Base-by-base conservation (phyloP, 2,329 filamentous ascomycete species). In the Scedosporium apiospermum region DNA sequence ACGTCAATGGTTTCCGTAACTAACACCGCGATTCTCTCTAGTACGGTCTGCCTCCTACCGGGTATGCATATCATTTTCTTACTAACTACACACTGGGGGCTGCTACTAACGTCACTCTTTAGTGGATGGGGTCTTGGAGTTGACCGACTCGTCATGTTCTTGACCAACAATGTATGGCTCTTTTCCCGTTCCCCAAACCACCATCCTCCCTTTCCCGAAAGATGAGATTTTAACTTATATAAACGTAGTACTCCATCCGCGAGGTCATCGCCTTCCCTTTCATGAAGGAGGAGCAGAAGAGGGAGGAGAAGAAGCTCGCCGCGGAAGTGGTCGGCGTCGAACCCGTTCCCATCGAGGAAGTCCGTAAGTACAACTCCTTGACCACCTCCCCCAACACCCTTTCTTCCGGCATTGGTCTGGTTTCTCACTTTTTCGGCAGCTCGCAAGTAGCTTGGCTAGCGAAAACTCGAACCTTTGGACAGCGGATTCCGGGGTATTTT, bases 241-340 rank as follows among this genome's bases (percentile, higher is more conserved):
- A 60, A 27, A 23, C 9, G 14, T 21, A 61, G 59, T 76, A 96
- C 80, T 90, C 86, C 69, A 99, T 99, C 75, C 93, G 95, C 77
- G 95, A 99, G 77, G 93, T 98, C 3, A 78, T 98, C 66, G 87
- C 93, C 7, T 99, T 99, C 86, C 95, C 95, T 10, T 93, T 97
- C 79, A 96, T 99, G 91, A 96, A 96, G 85, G 90, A 93, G 60
- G 89, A 93, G 71, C 60, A 61, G 60, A 61, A 57, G 78, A 81
- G 73, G 63, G 63, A 49, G 44, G 72, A 75, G 65, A 75, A 76
- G 67, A 78, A 79, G 72, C 69, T 75, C 64, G 76, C 85, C 12
- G 87, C 85, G 2, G 87, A 90, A 75, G 80, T 87, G 62, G 83
- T 80, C 34, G 84, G 79, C 42, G 76, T 89, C 64, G 74, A 82